Conservation (phyloP, 2,329 filamentous ascomycete genomes). For the Colletotrichum sidae region DNA sequence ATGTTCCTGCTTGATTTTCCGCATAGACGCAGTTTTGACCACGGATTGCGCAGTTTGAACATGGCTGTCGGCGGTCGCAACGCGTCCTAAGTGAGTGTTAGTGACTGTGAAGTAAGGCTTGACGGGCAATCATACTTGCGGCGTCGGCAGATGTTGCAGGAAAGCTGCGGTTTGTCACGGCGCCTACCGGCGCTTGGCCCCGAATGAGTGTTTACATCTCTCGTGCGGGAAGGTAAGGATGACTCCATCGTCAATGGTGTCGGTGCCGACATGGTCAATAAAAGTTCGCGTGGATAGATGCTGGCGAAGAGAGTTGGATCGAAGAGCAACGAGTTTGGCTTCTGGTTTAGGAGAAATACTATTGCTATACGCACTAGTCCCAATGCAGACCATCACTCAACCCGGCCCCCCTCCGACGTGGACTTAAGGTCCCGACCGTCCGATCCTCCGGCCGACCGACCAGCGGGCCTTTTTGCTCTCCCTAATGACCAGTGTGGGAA, state of each 20-base stretch:
- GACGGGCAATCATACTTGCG: constrained; percentile 45
- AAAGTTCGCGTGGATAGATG: too few species aligned
- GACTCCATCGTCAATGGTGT: too few species aligned
- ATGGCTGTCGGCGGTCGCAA: constrained; percentile 43
- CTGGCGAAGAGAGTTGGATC: too few species aligned
- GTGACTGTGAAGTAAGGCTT: too few species aligned
- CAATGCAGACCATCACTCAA: too few species aligned
- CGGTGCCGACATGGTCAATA: background rate
- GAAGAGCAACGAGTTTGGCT: background rate
- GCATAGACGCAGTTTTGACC: constrained; percentile 36
- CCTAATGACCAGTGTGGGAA: too few species aligned
- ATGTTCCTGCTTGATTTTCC: constrained; percentile 33
- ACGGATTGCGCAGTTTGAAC: constrained; percentile 39
- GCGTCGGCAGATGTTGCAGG: constrained; percentile 48
- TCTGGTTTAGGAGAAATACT: background rate
- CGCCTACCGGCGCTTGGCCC: constrained; percentile 40
- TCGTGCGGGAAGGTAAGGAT: too few species aligned
- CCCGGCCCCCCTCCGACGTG: background rate
- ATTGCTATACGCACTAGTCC: constrained; percentile 15
- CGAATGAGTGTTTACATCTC: background rate
- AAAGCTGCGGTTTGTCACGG: constrained; percentile 49
- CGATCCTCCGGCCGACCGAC: constrained; percentile 15
- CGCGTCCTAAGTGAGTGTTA: constrained; percentile 32
- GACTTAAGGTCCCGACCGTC: constrained; percentile 14
- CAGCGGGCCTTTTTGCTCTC: too few species aligned